Evolutionary conservation across 169 alveolate species (phyloP).

Genomic region (Cystoisospora suis): DNA sequence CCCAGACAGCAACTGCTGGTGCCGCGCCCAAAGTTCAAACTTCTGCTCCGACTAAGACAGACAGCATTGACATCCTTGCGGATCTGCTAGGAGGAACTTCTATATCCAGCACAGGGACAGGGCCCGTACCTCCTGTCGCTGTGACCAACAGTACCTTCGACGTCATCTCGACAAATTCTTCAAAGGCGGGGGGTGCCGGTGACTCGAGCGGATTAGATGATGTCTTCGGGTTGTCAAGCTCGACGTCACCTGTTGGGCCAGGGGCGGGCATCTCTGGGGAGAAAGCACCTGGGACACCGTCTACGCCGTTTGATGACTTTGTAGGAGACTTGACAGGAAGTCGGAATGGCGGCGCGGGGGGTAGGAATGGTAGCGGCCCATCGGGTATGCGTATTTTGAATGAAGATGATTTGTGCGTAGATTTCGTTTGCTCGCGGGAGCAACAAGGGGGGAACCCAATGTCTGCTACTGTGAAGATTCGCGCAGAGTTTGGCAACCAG

Average conservation of each 20-base stretch:
- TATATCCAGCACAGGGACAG: not conserved
- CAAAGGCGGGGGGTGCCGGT: no score
- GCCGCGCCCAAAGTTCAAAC: no score
- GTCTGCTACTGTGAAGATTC: not conserved
- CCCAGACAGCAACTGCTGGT: not conserved
- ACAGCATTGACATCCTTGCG: conserved; percentile 27
- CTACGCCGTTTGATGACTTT: no score
- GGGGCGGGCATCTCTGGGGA: no score
- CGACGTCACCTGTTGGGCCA: no score
- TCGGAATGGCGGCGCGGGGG: no score
- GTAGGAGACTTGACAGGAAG: no score
- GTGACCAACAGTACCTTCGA: no score
- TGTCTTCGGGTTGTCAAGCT: not conserved
- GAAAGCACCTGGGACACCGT: no score
- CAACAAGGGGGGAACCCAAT: not conserved
- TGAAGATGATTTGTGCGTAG: conserved; percentile 19
- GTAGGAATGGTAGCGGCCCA: not conserved
- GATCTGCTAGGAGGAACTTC: conserved; percentile 37
- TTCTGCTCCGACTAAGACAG: not conserved
- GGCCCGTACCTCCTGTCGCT: no score
- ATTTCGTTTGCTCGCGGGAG: conserved; percentile 1
- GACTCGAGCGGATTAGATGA: no score
- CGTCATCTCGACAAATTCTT: no score
- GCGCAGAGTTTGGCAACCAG: conserved; percentile 31
- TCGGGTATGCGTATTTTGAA: not conserved